These are phyloP conservation scores for Candida silvatica DNA, from an alignment of 805 yeast species.

Conservation along the genomic window DNA sequence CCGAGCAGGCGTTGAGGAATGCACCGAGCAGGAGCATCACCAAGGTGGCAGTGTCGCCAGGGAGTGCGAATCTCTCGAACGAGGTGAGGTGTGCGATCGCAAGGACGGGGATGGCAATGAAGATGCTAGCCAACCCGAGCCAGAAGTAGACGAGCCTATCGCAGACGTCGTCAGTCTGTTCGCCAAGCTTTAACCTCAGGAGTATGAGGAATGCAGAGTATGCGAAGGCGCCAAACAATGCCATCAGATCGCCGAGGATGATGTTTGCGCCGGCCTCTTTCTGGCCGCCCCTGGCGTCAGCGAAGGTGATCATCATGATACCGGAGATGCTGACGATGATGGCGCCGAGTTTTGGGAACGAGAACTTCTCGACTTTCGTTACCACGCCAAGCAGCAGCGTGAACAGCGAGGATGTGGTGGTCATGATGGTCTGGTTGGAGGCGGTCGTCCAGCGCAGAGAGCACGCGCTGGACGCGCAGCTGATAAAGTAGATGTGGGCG, in stretches of 20 bases:
- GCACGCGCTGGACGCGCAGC: slow-evolving; percentile 32
- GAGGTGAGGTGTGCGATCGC: slow-evolving; percentile 27
- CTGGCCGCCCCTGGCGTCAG: slow-evolving; percentile 10
- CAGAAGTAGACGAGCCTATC: slow-evolving; percentile 39
- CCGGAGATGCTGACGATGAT: slow-evolving; percentile 38
- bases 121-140: slow-evolving; percentile 35
- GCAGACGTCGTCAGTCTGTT: slow-evolving; percentile 31
- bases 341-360: slow-evolving; percentile 33
- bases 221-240: slow-evolving; percentile 36
- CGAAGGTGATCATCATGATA: slow-evolving; percentile 34
- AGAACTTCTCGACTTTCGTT: slow-evolving; percentile 32
- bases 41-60: slow-evolving; percentile 29
- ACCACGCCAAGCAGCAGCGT: slow-evolving; percentile 36
- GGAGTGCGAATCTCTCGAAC: slow-evolving; percentile 33
- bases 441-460: slow-evolving; percentile 42
- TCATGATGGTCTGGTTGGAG: slow-evolving; percentile 41
- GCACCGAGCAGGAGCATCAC: slow-evolving; percentile 32
- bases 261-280: slow-evolving; percentile 11
- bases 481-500: slow-evolving; percentile 32
- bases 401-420: slow-evolving; percentile 43
- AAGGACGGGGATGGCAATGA: slow-evolving; percentile 32
- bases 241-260: slow-evolving; percentile 38
- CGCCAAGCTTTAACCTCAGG: slow-evolving; percentile 37
- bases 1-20: slow-evolving; percentile 37
- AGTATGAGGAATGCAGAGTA: slow-evolving; percentile 37